Evolutionary conservation across 2,329 filamentous ascomycete genomes (phyloP), one percentile per base, ranked within the genome.

Genomic region (Fusarium globosum): DNA sequence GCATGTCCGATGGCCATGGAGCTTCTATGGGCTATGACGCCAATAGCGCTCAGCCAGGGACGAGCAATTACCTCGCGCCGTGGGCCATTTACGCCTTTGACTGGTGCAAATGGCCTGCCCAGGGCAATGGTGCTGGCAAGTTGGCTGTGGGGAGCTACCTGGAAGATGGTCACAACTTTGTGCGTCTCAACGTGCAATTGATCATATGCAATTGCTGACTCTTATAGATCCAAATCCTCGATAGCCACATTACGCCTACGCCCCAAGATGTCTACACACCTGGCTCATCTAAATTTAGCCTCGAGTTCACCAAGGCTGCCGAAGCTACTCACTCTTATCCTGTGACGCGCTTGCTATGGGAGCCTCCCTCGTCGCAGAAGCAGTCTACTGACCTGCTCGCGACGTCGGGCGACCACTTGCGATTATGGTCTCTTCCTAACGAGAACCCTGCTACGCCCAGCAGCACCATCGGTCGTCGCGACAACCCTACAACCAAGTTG

Each of bases 241-340:
- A 98, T 82, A 94, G 94, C 48, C 93, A 97, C 73, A 89, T 96
- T 76, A 86, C 88, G 12, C 92, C 90, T 23, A 91, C 95, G 66
- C 88, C 91, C 23, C 84, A 92, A 73, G 90, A 93, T 69, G 88
- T 91, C 69, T 92, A 92, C 68, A 86, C 88, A 3, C 91, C 93
- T 20, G 93, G 93, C 58, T 88, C 88, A 11, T 88, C 93, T 46
- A 92, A 93, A 75, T 92, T 92, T 79, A 92, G 90, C 43, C 86
- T 99, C 79, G 96, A 98, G 75, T 98, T 97, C 83, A 93, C 91
- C 58, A 97, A 97, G 81, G 90, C 97, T 39, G 96, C 96, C 42
- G 96, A 99, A 86, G 96, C 96, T 26, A 98, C 96, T 26, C 97
- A 98, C 84, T 97, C 96, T 16, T 99, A 98, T 81, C 96, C 96